These are phyloP conservation scores for Tripterygium wilfordii DNA, from an alignment of 177 flowering plant species.

Conservation along the genomic window DNA sequence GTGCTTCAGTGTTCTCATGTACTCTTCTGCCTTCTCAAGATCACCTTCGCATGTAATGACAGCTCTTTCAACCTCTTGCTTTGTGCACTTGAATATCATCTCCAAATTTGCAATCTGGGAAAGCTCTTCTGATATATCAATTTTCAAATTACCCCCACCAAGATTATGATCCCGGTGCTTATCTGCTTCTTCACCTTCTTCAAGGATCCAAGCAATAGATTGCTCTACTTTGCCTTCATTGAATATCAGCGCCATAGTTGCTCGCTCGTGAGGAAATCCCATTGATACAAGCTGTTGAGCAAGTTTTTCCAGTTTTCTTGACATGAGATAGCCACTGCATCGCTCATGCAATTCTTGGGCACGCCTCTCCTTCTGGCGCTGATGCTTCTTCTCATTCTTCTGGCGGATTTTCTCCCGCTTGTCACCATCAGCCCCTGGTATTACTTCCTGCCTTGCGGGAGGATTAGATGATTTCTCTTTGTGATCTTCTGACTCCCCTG, in stretches of 20 bases:
- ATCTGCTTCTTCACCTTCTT: slow-evolving; percentile 47
- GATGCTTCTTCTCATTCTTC: slow-evolving; percentile 90
- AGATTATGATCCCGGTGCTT: slow-evolving; percentile 23
- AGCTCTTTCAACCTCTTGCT: slow-evolving; percentile 81
- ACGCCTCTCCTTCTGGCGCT: slow-evolving; percentile 78
- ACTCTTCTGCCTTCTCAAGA: slow-evolving; percentile 66
- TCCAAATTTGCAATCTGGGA: slow-evolving; percentile 63
- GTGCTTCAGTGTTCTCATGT: slow-evolving; percentile 45
- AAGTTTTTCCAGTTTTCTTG: slow-evolving; percentile 71
- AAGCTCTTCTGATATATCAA: slow-evolving; percentile 78
- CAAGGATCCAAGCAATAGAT: slow-evolving; percentile 78
- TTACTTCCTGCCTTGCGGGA: slow-evolving; percentile 40
- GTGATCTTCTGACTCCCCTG: slow-evolving; percentile 84
- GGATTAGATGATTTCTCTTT: slow-evolving; percentile 48
- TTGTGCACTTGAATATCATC: slow-evolving; percentile 47
- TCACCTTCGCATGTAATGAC: slow-evolving; percentile 78
- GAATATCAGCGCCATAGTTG: slow-evolving; percentile 79
- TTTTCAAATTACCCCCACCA: slow-evolving; percentile 55
- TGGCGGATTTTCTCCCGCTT: slow-evolving; percentile 76
- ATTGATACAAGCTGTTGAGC: slow-evolving; percentile 78
- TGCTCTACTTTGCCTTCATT: slow-evolving; percentile 81
- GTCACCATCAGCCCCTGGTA: slow-evolving; percentile 69
- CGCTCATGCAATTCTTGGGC: slow-evolving; percentile 81
- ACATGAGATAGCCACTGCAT: slow-evolving; percentile 78
- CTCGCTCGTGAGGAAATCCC: slow-evolving; percentile 81